Conservation (phyloP, 768 basidiomycete genomes). For the Psilocybe azurescens region DNA sequence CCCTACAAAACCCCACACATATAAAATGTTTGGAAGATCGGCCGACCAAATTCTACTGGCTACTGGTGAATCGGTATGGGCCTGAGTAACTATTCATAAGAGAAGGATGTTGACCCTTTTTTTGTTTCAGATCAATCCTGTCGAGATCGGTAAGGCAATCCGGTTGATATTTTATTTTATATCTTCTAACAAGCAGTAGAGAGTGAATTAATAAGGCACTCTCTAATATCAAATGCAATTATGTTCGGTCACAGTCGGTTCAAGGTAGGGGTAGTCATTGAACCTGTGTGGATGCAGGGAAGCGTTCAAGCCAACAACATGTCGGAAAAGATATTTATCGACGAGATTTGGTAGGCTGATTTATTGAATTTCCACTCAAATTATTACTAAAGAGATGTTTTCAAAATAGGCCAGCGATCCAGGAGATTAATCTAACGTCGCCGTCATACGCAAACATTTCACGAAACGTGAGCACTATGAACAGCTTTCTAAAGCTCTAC, state of each 20-base stretch:
- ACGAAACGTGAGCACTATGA: not conserved
- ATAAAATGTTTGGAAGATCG: constrained; percentile 11
- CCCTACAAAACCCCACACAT: constrained; percentile 5
- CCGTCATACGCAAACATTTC: not conserved
- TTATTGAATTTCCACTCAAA: no score
- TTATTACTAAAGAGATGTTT: no score
- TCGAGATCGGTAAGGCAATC: constrained; percentile 1
- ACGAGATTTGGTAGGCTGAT: no score
- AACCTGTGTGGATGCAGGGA: not conserved
- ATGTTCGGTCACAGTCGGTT: constrained; percentile 13
- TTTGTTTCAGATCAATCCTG: constrained; percentile 1
- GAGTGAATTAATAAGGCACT: constrained; percentile 7
- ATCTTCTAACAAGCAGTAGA: not conserved
- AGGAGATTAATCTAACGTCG: not conserved
- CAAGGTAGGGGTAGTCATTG: not conserved
- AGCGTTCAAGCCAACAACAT: no score
- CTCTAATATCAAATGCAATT: constrained; percentile 1
- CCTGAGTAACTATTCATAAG: not conserved
- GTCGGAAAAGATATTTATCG: no score
- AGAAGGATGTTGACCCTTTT: not conserved
- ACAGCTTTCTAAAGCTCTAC: no score
- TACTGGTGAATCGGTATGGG: constrained; percentile 7
- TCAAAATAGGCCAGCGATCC: not conserved
- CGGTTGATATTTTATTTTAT: not conserved
- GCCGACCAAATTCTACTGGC: constrained; percentile 13